These are phyloP conservation scores for Ganoderma leucocontextum DNA, from an alignment of 1,284 basidiomycete genomes.

Conservation along the genomic window DNA sequence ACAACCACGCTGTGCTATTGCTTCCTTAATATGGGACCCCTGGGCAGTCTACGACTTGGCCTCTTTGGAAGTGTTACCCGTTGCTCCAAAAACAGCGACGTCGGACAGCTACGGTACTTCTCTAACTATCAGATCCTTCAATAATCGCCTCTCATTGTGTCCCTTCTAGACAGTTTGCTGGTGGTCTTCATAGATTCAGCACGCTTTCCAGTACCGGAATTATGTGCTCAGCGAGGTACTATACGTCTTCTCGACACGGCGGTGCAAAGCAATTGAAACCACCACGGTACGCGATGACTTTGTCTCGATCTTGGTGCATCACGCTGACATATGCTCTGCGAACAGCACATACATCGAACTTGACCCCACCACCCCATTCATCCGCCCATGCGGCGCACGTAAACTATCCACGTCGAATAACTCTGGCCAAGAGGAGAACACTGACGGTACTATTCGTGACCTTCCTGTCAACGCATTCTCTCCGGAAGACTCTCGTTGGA, in stretches of 20 bases:
- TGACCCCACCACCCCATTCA: background rate
- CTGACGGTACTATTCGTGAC: background rate
- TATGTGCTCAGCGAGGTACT: background rate
- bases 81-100: background rate
- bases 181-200: background rate
- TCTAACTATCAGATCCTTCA: background rate
- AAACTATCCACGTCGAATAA: background rate
- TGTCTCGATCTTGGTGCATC: too few species aligned
- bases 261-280: background rate
- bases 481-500: constrained; percentile 21
- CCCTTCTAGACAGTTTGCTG: background rate
- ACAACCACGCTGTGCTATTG: background rate
- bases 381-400: background rate
- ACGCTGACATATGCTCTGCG: background rate
- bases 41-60: background rate
- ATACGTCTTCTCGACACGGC: background rate
- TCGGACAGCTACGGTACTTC: background rate
- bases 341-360: background rate
- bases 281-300: background rate
- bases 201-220: background rate
- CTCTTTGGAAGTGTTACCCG: background rate
- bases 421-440: background rate
- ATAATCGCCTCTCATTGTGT: background rate
- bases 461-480: constrained; percentile 21
- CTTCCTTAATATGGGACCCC: background rate